Conservation (phyloP, 768 basidiomycete genomes). For the Clavulina sp. region DNA sequence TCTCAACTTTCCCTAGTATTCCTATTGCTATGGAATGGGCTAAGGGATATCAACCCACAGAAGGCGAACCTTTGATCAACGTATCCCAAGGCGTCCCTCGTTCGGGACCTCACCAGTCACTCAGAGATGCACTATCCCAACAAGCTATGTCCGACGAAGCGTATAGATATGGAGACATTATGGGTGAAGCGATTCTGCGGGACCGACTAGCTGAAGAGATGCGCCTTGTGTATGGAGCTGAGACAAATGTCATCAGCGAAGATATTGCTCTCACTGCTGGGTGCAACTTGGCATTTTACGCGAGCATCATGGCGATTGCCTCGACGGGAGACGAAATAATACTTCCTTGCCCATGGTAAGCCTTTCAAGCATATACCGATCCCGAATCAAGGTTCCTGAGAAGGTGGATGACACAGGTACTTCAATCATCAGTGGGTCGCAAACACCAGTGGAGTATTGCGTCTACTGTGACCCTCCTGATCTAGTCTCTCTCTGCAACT, state of each 20-base stretch:
- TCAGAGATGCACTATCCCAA: slow-evolving; percentile 13
- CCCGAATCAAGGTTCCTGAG: background rate
- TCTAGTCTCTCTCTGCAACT: slow-evolving; percentile 9
- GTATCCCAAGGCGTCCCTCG: slow-evolving; percentile 22
- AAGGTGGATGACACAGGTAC: slow-evolving; percentile 28
- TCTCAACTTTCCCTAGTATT: background rate
- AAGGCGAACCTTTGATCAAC: slow-evolving; percentile 15
- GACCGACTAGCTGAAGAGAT: slow-evolving; percentile 42
- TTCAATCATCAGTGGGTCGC: slow-evolving; percentile 41
- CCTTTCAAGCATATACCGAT: background rate
- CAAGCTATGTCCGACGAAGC: slow-evolving; percentile 18
- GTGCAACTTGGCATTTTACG: slow-evolving; percentile 56
- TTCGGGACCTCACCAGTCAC: slow-evolving; percentile 16
- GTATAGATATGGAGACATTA: slow-evolving; percentile 36
- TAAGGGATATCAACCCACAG: background rate
- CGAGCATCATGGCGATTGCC: slow-evolving; percentile 43
- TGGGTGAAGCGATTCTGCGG: slow-evolving; percentile 39
- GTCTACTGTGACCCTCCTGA: background rate
- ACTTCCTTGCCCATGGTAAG: slow-evolving; percentile 51
- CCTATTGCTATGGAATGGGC: background rate
- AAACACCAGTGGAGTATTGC: background rate
- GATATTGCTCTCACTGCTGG: slow-evolving; percentile 58
- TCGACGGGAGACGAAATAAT: slow-evolving; percentile 58
- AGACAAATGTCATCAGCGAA: slow-evolving; percentile 29
- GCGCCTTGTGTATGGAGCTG: slow-evolving; percentile 34